phyloP scores from a whole-genome alignment of 1,284 basidiomycete genomes.

The Melanopsichium pennsylvanicum region DNA sequence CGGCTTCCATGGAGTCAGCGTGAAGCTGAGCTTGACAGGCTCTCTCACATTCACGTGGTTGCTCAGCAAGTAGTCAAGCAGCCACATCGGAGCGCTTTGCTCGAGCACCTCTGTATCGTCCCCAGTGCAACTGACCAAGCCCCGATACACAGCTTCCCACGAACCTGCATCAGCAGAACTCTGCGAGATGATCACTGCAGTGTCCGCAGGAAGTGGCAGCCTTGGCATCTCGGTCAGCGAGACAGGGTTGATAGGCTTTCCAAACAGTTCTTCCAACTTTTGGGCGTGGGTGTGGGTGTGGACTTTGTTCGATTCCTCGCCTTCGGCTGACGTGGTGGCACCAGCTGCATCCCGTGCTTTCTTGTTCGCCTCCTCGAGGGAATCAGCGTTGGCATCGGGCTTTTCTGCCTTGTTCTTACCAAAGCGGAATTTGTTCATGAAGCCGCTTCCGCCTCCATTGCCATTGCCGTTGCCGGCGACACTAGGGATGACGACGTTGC shows the following conservation, averaged over 20 bases:
- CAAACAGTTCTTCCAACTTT: slow-evolving; percentile 73
- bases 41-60: slow-evolving; percentile 53
- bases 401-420: slow-evolving; percentile 45
- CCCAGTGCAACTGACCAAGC: slow-evolving; percentile 74
- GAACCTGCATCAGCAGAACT: slow-evolving; percentile 76
- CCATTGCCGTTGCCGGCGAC: slow-evolving; percentile 6
- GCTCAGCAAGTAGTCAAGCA: slow-evolving; percentile 81
- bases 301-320: slow-evolving; percentile 3
- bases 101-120: slow-evolving; percentile 76
- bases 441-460: slow-evolving; percentile 23
- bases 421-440: slow-evolving; percentile 50
- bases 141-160: slow-evolving; percentile 78
- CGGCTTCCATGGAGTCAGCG: slow-evolving; percentile 76
- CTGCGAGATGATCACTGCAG: slow-evolving; percentile 81
- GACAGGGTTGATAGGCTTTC: slow-evolving; percentile 76
- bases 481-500: slow-evolving; percentile 17
- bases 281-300: slow-evolving; percentile 20
- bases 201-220: slow-evolving; percentile 73
- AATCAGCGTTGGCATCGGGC: slow-evolving; percentile 9
- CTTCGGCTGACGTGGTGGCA: not conserved
- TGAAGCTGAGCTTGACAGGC: slow-evolving; percentile 72
- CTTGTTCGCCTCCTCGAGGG: slow-evolving; percentile 18
- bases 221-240: slow-evolving; percentile 77
- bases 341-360: slow-evolving; percentile 14
- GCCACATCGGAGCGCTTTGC: slow-evolving; percentile 82